Percentiles rank a stretch among this genome's conserved stretches.
Conservation (phyloP, 2,329 filamentous ascomycete species). For the Sclerotinia minor region DNA sequence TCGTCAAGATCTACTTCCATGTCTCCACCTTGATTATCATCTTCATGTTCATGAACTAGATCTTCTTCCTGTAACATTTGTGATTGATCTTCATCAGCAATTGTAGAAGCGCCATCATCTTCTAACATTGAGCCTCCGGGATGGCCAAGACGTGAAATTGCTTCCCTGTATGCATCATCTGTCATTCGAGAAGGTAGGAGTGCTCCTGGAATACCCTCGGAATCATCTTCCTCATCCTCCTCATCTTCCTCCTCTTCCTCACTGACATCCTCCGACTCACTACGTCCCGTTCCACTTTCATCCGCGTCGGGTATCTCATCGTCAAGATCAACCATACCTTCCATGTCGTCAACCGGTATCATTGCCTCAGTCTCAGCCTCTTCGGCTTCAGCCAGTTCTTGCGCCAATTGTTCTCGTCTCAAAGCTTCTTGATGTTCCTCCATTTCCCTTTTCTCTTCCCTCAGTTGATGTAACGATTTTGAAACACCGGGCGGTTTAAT, state of each 20-base stretch:
- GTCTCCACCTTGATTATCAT: slow-evolving; percentile 42
- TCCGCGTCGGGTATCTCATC: slow-evolving; percentile 70
- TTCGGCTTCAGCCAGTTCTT: slow-evolving; percentile 73
- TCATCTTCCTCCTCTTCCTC: slow-evolving; percentile 41
- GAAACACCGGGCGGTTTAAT: slow-evolving; percentile 82
- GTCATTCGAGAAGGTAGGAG: slow-evolving; percentile 48
- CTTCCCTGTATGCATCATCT: slow-evolving; percentile 63
- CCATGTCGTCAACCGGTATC: slow-evolving; percentile 45
- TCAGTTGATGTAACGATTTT: slow-evolving; percentile 87
- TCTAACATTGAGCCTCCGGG: slow-evolving; percentile 48
- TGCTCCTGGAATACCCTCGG: slow-evolving; percentile 38
- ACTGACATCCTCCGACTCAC: slow-evolving; percentile 47
- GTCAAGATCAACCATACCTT: slow-evolving; percentile 63
- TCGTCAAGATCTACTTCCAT: slow-evolving; percentile 68
- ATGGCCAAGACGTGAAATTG: slow-evolving; percentile 54
- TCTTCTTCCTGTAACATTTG: slow-evolving; percentile 66
- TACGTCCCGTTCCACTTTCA: slow-evolving; percentile 34
- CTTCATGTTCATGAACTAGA: slow-evolving; percentile 44
- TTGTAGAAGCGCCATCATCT: slow-evolving; percentile 50
- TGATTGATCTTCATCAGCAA: slow-evolving; percentile 57
- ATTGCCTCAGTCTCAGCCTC: slow-evolving; percentile 46
- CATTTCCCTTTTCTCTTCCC: slow-evolving; percentile 84
- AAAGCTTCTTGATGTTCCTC: slow-evolving; percentile 80
- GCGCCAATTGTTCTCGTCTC: slow-evolving; percentile 66
- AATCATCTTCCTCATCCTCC: slow-evolving; percentile 45